Percentiles rank a stretch among this genome's conserved stretches.
Conservation (phyloP, 805 yeast genomes). For the Hanseniaspora thailandica region DNA sequence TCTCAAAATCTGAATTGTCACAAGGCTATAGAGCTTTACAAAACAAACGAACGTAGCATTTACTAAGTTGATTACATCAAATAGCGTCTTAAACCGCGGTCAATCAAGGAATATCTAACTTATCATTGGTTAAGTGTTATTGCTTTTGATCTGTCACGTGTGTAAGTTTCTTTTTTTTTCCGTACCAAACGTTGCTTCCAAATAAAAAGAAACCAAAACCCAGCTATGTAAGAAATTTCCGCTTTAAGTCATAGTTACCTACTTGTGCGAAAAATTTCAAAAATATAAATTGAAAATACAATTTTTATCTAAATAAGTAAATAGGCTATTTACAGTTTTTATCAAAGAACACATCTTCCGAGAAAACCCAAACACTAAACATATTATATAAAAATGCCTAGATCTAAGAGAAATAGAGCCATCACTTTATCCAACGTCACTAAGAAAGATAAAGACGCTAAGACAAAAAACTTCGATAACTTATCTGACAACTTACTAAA, state of each 20-base stretch:
- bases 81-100: too few species aligned
- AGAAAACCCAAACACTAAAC: neutral
- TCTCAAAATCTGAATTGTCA: too few species aligned
- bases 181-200: neutral
- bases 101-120: too few species aligned
- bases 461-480: conserved; percentile 82
- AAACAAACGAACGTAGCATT: too few species aligned
- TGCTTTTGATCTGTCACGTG: too few species aligned
- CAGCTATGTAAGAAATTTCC: neutral
- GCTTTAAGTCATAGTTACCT: neutral
- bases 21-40: too few species aligned
- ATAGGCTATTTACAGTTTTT: neutral
- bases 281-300: too few species aligned
- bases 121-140: too few species aligned
- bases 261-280: neutral
- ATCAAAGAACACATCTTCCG: too few species aligned
- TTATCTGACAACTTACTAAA: conserved; percentile 71
- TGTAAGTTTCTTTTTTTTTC: neutral
- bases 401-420: conserved; percentile 91
- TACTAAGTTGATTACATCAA: too few species aligned
- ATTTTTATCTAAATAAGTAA: too few species aligned
- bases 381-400: conserved; percentile 54
- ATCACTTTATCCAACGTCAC: conserved; percentile 93
- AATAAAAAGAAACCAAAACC: neutral
- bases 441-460: conserved; percentile 87